These are phyloP conservation scores for Crithidia sp. DNA, from an alignment of 208 protist genomes.

Conservation along the genomic window DNA sequence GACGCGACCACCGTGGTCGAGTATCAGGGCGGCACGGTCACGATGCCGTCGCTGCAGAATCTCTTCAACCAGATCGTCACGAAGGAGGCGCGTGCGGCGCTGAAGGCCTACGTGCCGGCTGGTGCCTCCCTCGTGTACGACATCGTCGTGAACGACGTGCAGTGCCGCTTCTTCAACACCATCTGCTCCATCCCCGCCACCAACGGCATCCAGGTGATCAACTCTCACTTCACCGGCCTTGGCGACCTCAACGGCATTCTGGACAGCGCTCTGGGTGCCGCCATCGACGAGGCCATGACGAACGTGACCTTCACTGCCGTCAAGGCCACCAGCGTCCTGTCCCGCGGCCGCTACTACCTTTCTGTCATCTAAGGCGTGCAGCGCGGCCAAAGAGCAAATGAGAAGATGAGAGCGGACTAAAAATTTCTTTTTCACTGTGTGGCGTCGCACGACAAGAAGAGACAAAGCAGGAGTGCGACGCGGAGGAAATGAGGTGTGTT, in stretches of 20 bases:
- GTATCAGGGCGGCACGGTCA: slow-evolving; percentile 11
- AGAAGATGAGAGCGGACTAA: too few relatives aligned
- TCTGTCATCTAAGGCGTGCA: slow-evolving; percentile 9
- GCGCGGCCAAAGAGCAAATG: too few relatives aligned
- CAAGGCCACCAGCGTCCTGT: neutral
- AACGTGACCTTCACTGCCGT: slow-evolving; percentile 9
- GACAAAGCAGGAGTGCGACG: too few relatives aligned
- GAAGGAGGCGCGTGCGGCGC: slow-evolving; percentile 6
- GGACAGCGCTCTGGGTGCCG: slow-evolving; percentile 5
- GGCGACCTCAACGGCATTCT: slow-evolving; percentile 22
- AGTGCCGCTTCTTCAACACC: slow-evolving; percentile 14
- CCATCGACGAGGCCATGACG: slow-evolving; percentile 17
- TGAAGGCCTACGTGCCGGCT: slow-evolving; percentile 3
- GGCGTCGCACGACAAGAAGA: neutral
- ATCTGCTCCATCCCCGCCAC: slow-evolving; percentile 13
- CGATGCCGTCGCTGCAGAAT: slow-evolving; percentile 6
- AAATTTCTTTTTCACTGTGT: neutral
- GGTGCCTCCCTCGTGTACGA: slow-evolving; percentile 15
- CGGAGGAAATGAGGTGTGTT: too few relatives aligned
- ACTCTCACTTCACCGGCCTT: slow-evolving; percentile 4
- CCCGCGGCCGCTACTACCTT: slow-evolving; percentile 12
- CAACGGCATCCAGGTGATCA: slow-evolving; percentile 16
- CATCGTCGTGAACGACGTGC: slow-evolving; percentile 19
- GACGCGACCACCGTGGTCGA: slow-evolving; percentile 8
- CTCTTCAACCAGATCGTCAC: slow-evolving; percentile 7